Percentiles rank a stretch among this genome's conserved stretches.
These are phyloP conservation scores for Aristolochia fimbriata DNA, from an alignment of 164 flowering plant genomes.

Conservation along the genomic window DNA sequence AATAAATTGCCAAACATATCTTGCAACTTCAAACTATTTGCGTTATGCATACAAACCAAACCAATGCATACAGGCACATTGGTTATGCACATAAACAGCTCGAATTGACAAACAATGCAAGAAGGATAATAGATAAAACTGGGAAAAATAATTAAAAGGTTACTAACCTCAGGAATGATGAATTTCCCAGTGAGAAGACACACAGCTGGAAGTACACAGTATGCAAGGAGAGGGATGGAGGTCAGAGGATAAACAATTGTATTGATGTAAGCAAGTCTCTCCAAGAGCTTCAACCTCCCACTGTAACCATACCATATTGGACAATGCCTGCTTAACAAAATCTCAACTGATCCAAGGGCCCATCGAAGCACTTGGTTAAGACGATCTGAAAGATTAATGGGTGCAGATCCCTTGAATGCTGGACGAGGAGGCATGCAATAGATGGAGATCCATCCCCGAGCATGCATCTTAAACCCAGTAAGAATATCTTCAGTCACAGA, in stretches of 20 bases:
- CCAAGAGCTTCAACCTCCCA: slow-evolving; percentile 65
- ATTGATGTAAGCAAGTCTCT: slow-evolving; percentile 88
- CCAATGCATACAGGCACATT: no score
- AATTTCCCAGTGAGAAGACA: slow-evolving; percentile 90
- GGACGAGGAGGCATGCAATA: slow-evolving; percentile 97
- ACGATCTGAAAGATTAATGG: slow-evolving; percentile 98
- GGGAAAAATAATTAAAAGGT: not conserved
- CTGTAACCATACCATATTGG: slow-evolving; percentile 97
- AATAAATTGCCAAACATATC: no score
- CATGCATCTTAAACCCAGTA: slow-evolving; percentile 98
- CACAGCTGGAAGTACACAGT: slow-evolving; percentile 83
- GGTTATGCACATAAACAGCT: no score
- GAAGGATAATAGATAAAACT: not conserved
- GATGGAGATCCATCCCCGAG: slow-evolving; percentile 94
- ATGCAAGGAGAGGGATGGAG: slow-evolving; percentile 81
- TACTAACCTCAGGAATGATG: slow-evolving; percentile 85
- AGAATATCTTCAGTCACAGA: slow-evolving; percentile 98
- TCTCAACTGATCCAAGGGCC: slow-evolving; percentile 97
- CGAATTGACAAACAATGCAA: no score
- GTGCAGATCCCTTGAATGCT: slow-evolving; percentile 98
- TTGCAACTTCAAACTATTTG: no score
- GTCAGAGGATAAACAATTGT: slow-evolving; percentile 90
- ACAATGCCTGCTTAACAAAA: slow-evolving; percentile 91
- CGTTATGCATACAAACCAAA: no score
- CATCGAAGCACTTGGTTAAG: slow-evolving; percentile 96